Evolutionary conservation across 768 basidiomycete genomes (phyloP).

Genomic region (Cantharellus anzutake): DNA sequence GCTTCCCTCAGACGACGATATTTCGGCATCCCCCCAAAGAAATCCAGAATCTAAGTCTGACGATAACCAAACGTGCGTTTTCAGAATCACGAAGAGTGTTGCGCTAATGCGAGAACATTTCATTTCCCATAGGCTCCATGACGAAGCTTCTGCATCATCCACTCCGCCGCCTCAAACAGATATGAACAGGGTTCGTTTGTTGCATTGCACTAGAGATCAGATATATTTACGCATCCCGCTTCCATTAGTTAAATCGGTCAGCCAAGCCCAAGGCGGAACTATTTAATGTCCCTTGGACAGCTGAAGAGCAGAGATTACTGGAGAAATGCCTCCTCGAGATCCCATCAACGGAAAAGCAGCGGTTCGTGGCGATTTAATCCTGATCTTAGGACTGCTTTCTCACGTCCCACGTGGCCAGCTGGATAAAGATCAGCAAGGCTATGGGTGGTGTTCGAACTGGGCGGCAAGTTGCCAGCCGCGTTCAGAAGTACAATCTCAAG

Average conservation of each 20-base stretch:
- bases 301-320: constrained; percentile 56
- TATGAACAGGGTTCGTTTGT: no score
- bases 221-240: no score
- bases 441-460: constrained; percentile 65
- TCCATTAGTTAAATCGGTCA: not conserved
- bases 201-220: no score
- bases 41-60: no score
- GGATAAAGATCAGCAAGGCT: constrained; percentile 63
- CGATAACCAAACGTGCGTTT: no score
- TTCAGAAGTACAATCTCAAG: constrained; percentile 80
- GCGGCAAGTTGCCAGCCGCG: constrained; percentile 71
- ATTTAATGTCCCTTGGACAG: constrained; percentile 68
- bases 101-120: no score
- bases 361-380: constrained; percentile 24
- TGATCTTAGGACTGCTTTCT: constrained; percentile 4
- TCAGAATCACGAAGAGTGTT: no score
- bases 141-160: no score
- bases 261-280: not conserved
- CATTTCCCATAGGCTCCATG: no score
- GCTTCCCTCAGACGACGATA: no score
- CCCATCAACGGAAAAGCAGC: constrained; percentile 55
- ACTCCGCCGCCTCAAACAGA: no score
- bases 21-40: no score
- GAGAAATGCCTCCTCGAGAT: constrained; percentile 58
- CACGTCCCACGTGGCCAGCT: constrained; percentile 23